Evolutionary conservation across 805 yeast species (phyloP).

Genomic region (Candida sanyiensis): DNA sequence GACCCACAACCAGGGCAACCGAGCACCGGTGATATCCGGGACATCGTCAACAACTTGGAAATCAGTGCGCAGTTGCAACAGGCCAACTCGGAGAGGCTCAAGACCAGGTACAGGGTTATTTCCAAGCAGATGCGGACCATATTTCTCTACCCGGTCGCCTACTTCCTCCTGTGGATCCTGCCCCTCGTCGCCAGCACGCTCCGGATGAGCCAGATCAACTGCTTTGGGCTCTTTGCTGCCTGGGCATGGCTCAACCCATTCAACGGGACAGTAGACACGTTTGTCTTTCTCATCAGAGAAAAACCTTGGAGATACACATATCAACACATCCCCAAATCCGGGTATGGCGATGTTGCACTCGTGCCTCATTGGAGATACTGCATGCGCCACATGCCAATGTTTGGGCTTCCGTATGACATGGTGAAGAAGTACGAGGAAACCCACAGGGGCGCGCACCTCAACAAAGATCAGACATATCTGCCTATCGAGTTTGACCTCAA

Average conservation of each 20-base stretch:
- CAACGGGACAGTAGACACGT: constrained; percentile 70
- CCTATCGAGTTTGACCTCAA: constrained; percentile 1
- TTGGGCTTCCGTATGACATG: constrained; percentile 32
- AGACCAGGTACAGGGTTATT: constrained; percentile 57
- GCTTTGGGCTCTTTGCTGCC: constrained; percentile 57
- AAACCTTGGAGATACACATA: constrained; percentile 62
- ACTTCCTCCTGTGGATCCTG: constrained; percentile 73
- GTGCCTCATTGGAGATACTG: constrained; percentile 34
- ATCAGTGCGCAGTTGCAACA: constrained; percentile 21
- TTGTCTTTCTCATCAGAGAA: constrained; percentile 73
- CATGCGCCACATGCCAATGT: constrained; percentile 40
- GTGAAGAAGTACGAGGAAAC: constrained; percentile 3
- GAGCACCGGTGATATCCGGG: neutral
- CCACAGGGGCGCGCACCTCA: neutral
- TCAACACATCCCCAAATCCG: constrained; percentile 21
- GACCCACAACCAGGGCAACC: neutral
- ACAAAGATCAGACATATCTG: neutral
- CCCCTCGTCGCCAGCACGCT: constrained; percentile 67
- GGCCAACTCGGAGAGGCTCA: constrained; percentile 37
- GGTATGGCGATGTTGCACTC: constrained; percentile 24
- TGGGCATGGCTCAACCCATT: constrained; percentile 79
- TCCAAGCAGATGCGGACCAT: constrained; percentile 74
- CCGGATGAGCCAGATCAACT: constrained; percentile 43
- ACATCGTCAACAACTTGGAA: constrained; percentile 12
- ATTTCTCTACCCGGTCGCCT: constrained; percentile 80